These are phyloP conservation scores for Aspergillus neotritici DNA, from an alignment of 2,329 filamentous ascomycete species.

Conservation along the genomic window DNA sequence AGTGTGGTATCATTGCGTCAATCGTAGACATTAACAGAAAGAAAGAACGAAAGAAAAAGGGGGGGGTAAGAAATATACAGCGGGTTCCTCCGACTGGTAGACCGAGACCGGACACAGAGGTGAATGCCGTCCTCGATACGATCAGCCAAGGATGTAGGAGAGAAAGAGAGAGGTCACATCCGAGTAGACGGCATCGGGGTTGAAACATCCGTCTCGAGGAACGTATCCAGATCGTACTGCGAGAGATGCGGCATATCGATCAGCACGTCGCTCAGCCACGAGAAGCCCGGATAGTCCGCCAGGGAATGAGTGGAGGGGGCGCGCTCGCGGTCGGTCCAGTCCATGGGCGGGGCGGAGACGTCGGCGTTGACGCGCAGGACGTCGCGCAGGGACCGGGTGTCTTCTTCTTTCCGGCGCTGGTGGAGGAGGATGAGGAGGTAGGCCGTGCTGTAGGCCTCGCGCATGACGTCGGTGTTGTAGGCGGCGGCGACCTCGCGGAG, in stretches of 20 bases:
- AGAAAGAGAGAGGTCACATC: constrained; percentile 10
- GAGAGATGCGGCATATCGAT: constrained; percentile 43
- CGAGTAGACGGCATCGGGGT: constrained; percentile 26
- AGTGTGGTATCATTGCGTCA: too few relatives aligned
- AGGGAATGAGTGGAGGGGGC: constrained; percentile 13
- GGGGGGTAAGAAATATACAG: too few relatives aligned
- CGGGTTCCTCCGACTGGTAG: too few relatives aligned
- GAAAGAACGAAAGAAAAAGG: too few relatives aligned
- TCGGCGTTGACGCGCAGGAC: constrained; percentile 35
- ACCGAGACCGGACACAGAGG: too few relatives aligned
- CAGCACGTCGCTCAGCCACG: constrained; percentile 42
- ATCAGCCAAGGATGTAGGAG: too few relatives aligned
- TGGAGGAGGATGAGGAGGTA: constrained; percentile 51
- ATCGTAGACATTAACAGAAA: too few relatives aligned
- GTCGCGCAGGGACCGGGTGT: constrained; percentile 33
- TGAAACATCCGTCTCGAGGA: constrained; percentile 30
- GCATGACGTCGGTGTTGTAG: constrained; percentile 46
- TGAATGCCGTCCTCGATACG: too few relatives aligned
- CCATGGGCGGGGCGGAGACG: constrained; percentile 16
- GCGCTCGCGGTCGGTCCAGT: constrained; percentile 1
- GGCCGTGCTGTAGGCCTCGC: constrained; percentile 52
- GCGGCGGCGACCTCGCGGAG: constrained; percentile 39
- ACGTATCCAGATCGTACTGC: constrained; percentile 42
- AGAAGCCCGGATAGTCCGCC: constrained; percentile 31
- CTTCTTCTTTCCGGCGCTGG: constrained; percentile 46